phyloP scores from a whole-genome alignment of 352 stramenopile genomes.

The Phytophthora cajani region DNA sequence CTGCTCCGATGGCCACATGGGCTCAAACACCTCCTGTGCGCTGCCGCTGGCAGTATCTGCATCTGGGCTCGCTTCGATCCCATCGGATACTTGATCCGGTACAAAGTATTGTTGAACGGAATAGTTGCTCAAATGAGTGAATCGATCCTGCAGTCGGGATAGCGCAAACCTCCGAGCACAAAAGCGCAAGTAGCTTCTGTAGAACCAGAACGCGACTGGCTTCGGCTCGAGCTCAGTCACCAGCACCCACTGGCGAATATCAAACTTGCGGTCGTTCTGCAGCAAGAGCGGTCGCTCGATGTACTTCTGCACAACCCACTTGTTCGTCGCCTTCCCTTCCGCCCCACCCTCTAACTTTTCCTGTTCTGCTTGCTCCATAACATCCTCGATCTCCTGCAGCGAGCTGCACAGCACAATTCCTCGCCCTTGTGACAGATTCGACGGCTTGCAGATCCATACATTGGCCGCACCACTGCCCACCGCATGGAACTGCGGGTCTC shows the following conservation, averaged over 20 bases:
- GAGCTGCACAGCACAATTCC: conserved; percentile 65
- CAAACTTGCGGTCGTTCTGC: conserved; percentile 74
- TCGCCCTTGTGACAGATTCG: conserved; percentile 76
- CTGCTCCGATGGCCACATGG: conserved; percentile 70
- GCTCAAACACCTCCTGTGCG: conserved; percentile 14
- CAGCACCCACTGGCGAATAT: conserved; percentile 89
- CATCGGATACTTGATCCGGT: not conserved
- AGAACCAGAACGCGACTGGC: conserved; percentile 69
- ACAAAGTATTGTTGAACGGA: conserved; percentile 78
- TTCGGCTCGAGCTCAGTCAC: conserved; percentile 64
- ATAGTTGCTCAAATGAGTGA: conserved; percentile 86
- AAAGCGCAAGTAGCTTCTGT: conserved; percentile 81
- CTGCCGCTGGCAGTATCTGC: not conserved
- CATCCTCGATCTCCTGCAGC: conserved; percentile 35
- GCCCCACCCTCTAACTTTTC: conserved; percentile 3
- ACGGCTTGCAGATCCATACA: conserved; percentile 85
- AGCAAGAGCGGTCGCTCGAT: conserved; percentile 79
- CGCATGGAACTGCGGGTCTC: conserved; percentile 56
- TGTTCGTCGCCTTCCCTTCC: not conserved
- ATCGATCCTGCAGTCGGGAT: conserved; percentile 49
- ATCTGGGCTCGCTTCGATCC: not conserved
- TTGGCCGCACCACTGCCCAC: conserved; percentile 35
- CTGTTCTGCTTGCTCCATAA: conserved; percentile 12
- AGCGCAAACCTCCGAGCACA: conserved; percentile 66
- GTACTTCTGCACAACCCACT: conserved; percentile 89